Base-by-base conservation (phyloP, 2,329 filamentous ascomycete species). In the Ceratocystis alfenasii region DNA sequence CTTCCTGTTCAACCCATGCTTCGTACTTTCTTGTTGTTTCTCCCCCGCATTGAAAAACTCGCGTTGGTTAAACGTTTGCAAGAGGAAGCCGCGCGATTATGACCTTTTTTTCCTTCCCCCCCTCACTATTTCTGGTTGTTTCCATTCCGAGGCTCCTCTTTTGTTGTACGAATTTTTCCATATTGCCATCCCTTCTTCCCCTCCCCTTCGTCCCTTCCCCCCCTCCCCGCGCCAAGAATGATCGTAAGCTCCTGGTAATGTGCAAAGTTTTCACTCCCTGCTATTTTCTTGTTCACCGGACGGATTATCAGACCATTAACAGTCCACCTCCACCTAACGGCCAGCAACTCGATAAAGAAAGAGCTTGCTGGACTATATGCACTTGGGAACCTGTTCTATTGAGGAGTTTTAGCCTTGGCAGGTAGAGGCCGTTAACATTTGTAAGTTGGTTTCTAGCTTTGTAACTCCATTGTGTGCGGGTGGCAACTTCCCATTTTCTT, bases 201-300 rank as follows among this genome's bases (percentile, higher is more conserved):
- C 20, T 25, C 15, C 8, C 22, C 25, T n/a, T 12, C 12, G 12
- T 28, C 10, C 22, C 28, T n/a, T 5, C 7, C 48, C 48, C 48
- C 22, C 22, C 22, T 7, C 28, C 25, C 22, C 53, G 12, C 22
- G 25, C 53, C 28, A 30, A 57, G 53, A 57, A 30, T 33, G 53
- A 57, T 30, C 2, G 25, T 8, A 57, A 15, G 28, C n/a, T 57
- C 36, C 36, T 41, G 36, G 36, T 41, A 41, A 28, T 3, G n/a
- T 33, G 53, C 53, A 57, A 28, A 57, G 25, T 57, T 57, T 57
- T 57, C 25, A 33, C 53, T 57, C 53, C 48, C 53, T 57, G 53
- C 53, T 6, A 2, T 57, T 57, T 57, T 57, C 48, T 28, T 6
- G 5, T 57, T 22, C 50, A 25, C 6, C 20, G 20, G 46, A 7